Base-by-base conservation (phyloP, 805 yeast genomes). In the Wickerhamomyces bovis region DNA sequence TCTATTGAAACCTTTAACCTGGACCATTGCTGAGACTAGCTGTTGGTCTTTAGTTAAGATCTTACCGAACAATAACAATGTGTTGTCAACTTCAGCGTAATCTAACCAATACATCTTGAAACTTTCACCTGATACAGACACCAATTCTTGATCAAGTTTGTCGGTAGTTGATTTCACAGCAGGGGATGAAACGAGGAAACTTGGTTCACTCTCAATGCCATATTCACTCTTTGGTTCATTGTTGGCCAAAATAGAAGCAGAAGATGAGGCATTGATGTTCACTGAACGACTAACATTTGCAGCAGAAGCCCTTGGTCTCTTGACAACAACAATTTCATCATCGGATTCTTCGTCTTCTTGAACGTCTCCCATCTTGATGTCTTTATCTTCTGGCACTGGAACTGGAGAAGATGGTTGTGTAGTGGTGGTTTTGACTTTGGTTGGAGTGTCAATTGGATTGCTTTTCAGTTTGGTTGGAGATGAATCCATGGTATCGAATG, bases 31-130 rank as follows among this genome's bases (percentile, higher is more conserved):
- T 3, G 96, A 87, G 4, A 83, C 85, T 22, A 77, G 63, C 10
- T 72, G 68, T 4, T 81, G 79, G 42, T 80, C 81, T 9, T 68
- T 68, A 4, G 89, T 72, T 47, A 75, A 72, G 12, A 85, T 75
- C 60, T 89, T 89, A 45, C 99, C 99, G 63, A 85, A 92, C 10
- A 94, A 70, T 18, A 87, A 63, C 42, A 94, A 66, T 0, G 81
- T 67, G 54, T 76, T 76, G 48, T 83, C 86, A 12, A 84, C 79
- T 61, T 92, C 98, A 21, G 85, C 73, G 63, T 81, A 89, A 65
- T 94, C 99, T 26, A 86, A 67, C 97, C 97, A 94, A 64, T 76
- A 94, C 82, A 92, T 81, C 56, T 78, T 77, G 61, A 89, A 76
- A 1, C 66, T 67, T 31, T 62, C 67, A 42, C 58, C 57, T 22